Evolutionary conservation across 2,329 filamentous ascomycete species (phyloP).

Genomic region (Lasiodiplodia sp.): DNA sequence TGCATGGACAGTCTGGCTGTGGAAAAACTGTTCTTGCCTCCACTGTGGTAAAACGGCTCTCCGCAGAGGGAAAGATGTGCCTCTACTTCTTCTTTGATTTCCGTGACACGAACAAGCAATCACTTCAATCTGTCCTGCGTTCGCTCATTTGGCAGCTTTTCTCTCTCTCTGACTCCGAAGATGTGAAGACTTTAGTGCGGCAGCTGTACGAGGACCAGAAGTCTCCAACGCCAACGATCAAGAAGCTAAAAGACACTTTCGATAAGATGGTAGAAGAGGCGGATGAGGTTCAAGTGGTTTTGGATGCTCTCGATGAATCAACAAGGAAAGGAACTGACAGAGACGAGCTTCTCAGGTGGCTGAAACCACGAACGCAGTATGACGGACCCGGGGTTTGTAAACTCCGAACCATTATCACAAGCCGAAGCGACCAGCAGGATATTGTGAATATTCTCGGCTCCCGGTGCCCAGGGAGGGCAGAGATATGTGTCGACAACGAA

Average conservation of each 20-base stretch:
- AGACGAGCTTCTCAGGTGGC: background rate
- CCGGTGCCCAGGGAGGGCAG: too few relatives aligned
- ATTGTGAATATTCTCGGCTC: background rate
- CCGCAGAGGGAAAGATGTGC: too few relatives aligned
- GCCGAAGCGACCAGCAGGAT: background rate
- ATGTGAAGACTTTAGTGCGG: too few relatives aligned
- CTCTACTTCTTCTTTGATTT: too few relatives aligned
- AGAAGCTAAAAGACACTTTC: background rate
- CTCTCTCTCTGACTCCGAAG: too few relatives aligned
- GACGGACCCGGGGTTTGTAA: rapidly evolving
- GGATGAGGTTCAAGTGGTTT: background rate
- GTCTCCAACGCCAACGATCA: background rate
- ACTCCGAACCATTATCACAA: background rate
- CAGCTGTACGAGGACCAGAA: background rate
- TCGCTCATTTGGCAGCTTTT: too few relatives aligned
- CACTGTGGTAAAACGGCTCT: background rate
- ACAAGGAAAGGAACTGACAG: too few relatives aligned
- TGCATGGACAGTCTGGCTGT: slow-evolving; percentile 7
- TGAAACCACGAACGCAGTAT: background rate
- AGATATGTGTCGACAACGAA: background rate
- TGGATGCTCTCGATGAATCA: slow-evolving; percentile 10
- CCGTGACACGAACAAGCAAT: background rate
- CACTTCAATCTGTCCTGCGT: background rate
- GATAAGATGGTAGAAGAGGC: background rate
- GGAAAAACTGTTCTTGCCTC: slow-evolving; percentile 10